Conservation (phyloP, 2,329 filamentous ascomycete genomes). For the Paracoccidioides lutzii region DNA sequence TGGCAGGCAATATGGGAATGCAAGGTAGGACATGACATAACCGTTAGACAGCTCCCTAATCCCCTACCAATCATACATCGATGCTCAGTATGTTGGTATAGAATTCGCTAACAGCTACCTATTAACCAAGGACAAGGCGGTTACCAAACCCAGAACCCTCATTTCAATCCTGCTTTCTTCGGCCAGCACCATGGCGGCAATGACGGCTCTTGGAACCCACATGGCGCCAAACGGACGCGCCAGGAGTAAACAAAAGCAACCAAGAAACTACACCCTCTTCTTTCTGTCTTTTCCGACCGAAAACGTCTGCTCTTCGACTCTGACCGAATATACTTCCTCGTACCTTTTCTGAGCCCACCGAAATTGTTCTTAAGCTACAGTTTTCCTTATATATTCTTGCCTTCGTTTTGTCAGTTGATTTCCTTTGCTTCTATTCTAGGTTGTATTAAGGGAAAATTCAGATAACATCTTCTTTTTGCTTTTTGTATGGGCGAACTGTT, state of each 20-base stretch:
- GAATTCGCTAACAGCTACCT: background rate
- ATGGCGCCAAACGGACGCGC: slow-evolving; percentile 65
- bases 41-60: too few relatives aligned
- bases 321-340: background rate
- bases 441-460: slow-evolving; percentile 5
- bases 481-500: background rate
- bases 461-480: background rate
- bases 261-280: background rate
- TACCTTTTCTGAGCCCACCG: background rate
- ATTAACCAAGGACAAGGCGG: slow-evolving; percentile 31
- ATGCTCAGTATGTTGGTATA: background rate
- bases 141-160: slow-evolving; percentile 55
- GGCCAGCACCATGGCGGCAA: slow-evolving; percentile 36
- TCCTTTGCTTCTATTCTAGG: slow-evolving; percentile 3
- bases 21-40: slow-evolving; percentile 27
- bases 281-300: background rate
- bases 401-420: background rate
- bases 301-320: background rate
- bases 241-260: slow-evolving; percentile 42
- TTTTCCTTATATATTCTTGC: background rate
- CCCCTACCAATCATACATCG: too few relatives aligned
- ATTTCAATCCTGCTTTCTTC: slow-evolving; percentile 66
- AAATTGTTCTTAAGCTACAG: background rate
- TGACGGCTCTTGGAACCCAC: slow-evolving; percentile 63
- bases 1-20: slow-evolving; percentile 37